Percentiles rank a stretch among this genome's conserved stretches.
phyloP scores from a whole-genome alignment of 805 yeast species.

The Candida piceae region DNA sequence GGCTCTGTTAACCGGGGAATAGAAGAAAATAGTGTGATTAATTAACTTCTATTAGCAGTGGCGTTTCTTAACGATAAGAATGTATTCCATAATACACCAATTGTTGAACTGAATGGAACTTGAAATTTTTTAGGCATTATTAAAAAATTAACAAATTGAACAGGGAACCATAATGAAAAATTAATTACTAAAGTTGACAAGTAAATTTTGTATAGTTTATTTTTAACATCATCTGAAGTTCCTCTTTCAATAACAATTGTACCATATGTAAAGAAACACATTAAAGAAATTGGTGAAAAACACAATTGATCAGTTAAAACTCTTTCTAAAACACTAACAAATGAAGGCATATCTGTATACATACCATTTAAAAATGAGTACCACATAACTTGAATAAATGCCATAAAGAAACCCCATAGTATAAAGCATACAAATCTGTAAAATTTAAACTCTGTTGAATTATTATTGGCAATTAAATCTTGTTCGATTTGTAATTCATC shows the following conservation, averaged over 20 bases:
- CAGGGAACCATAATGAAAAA: constrained; percentile 77
- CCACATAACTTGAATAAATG: constrained; percentile 87
- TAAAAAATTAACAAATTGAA: constrained; percentile 70
- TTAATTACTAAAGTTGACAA: constrained; percentile 62
- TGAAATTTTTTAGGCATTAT: constrained; percentile 68
- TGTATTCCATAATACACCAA: constrained; percentile 93
- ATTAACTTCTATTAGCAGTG: neutral
- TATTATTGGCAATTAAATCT: too few species aligned
- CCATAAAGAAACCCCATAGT: constrained; percentile 80
- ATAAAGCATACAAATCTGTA: constrained; percentile 73
- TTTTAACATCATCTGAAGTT: constrained; percentile 53
- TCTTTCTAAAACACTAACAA: constrained; percentile 78
- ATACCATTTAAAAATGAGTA: constrained; percentile 72
- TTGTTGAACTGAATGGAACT: constrained; percentile 82
- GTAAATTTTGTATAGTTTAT: constrained; percentile 62
- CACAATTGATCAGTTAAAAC: constrained; percentile 87
- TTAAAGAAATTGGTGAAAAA: constrained; percentile 81
- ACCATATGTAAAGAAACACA: constrained; percentile 77
- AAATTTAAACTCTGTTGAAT: constrained; percentile 45
- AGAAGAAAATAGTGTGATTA: too few species aligned
- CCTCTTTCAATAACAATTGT: constrained; percentile 78
- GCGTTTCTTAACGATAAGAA: constrained; percentile 80
- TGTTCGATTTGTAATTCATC: neutral
- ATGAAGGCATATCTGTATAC: constrained; percentile 76
- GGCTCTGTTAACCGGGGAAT: too few species aligned